A percentile compares a stretch with the other conserved stretches of the same genome.
These are phyloP conservation scores for Trametes versicolor DNA, from an alignment of 1,284 basidiomycete species.

Conservation along the genomic window DNA sequence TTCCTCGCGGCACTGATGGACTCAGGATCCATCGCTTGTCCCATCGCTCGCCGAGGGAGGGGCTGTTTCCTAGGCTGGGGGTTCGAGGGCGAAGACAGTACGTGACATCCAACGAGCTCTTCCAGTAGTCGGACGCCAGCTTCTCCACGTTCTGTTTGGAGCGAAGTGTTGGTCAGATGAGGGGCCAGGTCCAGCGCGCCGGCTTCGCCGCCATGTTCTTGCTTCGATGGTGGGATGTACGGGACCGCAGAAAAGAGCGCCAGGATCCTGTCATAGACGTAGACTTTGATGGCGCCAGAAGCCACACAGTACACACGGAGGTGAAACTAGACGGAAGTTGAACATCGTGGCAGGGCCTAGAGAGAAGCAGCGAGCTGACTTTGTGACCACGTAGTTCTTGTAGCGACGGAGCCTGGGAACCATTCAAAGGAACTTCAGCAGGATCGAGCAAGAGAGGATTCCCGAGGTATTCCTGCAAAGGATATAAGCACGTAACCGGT, in stretches of 20 bases:
- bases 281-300: constrained; percentile 81
- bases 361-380: constrained; percentile 53
- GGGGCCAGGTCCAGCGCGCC: constrained; percentile 67
- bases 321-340: constrained; percentile 76
- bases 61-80: constrained; percentile 20
- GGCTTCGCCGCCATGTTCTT: constrained; percentile 37
- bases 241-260: constrained; percentile 85
- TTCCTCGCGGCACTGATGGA: constrained; percentile 31
- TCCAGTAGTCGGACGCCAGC: constrained; percentile 78
- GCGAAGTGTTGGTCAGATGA: constrained; percentile 96
- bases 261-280: constrained; percentile 85
- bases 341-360: constrained; percentile 27
- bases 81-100: constrained; percentile 50
- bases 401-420: constrained; percentile 33
- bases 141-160: constrained; percentile 81
- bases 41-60: constrained; percentile 34
- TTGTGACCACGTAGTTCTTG: constrained; percentile 66
- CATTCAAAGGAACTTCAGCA: constrained; percentile 50
- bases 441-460: constrained; percentile 85
- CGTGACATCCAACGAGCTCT: constrained; percentile 75
- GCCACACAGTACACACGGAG: constrained; percentile 93
- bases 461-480: constrained; percentile 80
- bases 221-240: constrained; percentile 55
- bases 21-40: constrained; percentile 31
- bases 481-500: not conserved